Conservation (phyloP, 2,329 filamentous ascomycete genomes). For the Diaporthe citri region DNA sequence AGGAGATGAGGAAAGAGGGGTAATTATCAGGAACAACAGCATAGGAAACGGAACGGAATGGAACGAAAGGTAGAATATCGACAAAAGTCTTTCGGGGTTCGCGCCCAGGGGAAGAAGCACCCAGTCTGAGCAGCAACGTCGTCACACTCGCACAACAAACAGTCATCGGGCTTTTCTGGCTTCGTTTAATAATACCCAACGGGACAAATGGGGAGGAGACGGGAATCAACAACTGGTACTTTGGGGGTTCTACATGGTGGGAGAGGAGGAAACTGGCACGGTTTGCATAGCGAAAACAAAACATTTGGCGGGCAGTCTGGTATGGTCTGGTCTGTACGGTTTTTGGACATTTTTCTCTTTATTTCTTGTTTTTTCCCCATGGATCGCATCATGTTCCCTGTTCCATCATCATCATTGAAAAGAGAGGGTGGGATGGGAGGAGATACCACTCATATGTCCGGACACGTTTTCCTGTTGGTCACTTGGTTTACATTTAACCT, state of each 20-base stretch:
- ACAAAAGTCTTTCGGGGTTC: constrained; percentile 23
- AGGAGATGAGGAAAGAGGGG: neutral
- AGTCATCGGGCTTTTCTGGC: constrained; percentile 2
- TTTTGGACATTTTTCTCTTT: constrained; percentile 4
- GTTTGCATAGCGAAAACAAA: constrained; percentile 40
- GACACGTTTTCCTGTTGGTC: constrained; percentile 18
- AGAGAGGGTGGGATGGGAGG: constrained; percentile 39
- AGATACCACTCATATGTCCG: constrained; percentile 38
- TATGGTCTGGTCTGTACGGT: constrained; percentile 17
- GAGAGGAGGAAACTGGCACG: constrained; percentile 24
- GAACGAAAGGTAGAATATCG: constrained; percentile 10
- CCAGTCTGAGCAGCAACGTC: constrained; percentile 11
- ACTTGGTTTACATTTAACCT: neutral
- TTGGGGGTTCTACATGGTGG: constrained; percentile 19
- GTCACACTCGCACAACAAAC: neutral
- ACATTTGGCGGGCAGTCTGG: constrained; percentile 30
- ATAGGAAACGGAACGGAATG: neutral
- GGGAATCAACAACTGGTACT: constrained; percentile 27
- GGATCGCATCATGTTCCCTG: constrained; percentile 7
- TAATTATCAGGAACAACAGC: neutral
- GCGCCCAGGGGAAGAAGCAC: constrained; percentile 2
- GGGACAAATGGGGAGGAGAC: constrained; percentile 10
- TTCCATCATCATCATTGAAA: constrained; percentile 26
- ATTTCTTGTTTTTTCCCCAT: constrained; percentile 15
- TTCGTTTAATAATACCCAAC: constrained; percentile 26